Evolutionary conservation across 2,329 filamentous ascomycete species (phyloP).

Genomic region (Cladosporium austrohemisphaericum): DNA sequence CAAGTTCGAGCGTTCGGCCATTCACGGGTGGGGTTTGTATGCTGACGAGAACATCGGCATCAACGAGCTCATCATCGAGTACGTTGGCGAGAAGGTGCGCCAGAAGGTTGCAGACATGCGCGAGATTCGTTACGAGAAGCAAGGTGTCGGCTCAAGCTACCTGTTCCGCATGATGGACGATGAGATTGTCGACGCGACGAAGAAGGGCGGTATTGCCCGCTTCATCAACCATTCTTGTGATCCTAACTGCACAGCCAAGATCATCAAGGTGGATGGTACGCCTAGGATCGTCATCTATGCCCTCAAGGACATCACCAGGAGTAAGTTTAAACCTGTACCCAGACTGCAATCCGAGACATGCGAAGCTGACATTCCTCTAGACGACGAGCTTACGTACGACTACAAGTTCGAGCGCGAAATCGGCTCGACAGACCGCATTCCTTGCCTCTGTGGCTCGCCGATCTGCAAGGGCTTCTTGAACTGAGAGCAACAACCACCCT

Average conservation of each 20-base stretch:
- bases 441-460: slow-evolving; percentile 91
- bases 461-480: slow-evolving; percentile 99
- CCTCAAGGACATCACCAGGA: slow-evolving; percentile 86
- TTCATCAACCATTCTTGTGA: slow-evolving; percentile 99
- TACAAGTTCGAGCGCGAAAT: slow-evolving; percentile 99
- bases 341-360: not conserved
- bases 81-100: slow-evolving; percentile 94
- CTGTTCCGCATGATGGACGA: slow-evolving; percentile 97
- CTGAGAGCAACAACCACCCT: slow-evolving; percentile 42
- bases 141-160: slow-evolving; percentile 95
- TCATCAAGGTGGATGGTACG: slow-evolving; percentile 96
- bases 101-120: slow-evolving; percentile 97
- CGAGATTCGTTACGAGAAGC: slow-evolving; percentile 87
- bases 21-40: slow-evolving; percentile 98
- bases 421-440: slow-evolving; percentile 89
- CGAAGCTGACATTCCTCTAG: slow-evolving; percentile 46
- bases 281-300: slow-evolving; percentile 99
- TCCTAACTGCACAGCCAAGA: slow-evolving; percentile 98
- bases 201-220: slow-evolving; percentile 94
- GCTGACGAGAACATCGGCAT: slow-evolving; percentile 95
- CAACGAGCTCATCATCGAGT: slow-evolving; percentile 99
- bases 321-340: slow-evolving; percentile 60
- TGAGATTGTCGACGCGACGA: slow-evolving; percentile 95
- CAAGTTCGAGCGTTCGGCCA: slow-evolving; percentile 93
- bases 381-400: slow-evolving; percentile 98